Base-by-base conservation (phyloP, 2,329 filamentous ascomycete genomes). In the Aspergillus ruber region DNA sequence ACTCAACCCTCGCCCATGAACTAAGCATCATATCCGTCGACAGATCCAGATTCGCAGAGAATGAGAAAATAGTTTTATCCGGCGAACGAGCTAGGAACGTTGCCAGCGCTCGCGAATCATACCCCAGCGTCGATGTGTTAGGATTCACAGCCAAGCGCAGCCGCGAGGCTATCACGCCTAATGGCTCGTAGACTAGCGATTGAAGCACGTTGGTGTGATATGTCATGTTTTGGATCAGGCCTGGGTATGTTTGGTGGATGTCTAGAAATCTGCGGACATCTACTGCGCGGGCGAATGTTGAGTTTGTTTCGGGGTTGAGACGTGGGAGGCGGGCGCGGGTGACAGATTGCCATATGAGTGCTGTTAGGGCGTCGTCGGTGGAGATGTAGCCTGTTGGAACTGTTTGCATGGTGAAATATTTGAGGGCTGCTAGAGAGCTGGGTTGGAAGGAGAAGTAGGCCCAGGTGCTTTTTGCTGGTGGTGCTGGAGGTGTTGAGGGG, bases 331-430 rank as follows among this genome's bases (percentile, higher is more conserved):
- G 72, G 0, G 66, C 70, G 25, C 71, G 71, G 0, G 63, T 61
- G 8, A 76, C 54, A 0, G 65, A 66, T 50, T 75, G 67, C 74
- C 75, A 81, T 46, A 80, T 61, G 42, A 80, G 73, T 0, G 76
- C 75, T 2, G 62, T 74, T 12, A 81, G 59, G 3, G 71, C 66
- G 54, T 82, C 79, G 47, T 82, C 77, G 0, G 77, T 81, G 1
- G 77, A 78, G 18, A 80, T 57, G 51, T 69, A 79, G 2, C 50
- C 3, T 6, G 47, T 32, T 8, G 42, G 15, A 5, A 38, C 23
- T 12, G 50, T 29, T 6, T 35, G 21, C 10, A 17, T 46, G 12
- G 74, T 73, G 0, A 56, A 29, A 0, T 56, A 39, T 49, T 81
- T 80, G 1, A 81, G 58, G 0, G 53, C 45, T 2, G 52, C 44